A percentile compares a stretch with the other conserved stretches of the same genome.
These are phyloP conservation scores for Brassica cretica DNA, from an alignment of 345 rosid species.

Conservation along the genomic window DNA sequence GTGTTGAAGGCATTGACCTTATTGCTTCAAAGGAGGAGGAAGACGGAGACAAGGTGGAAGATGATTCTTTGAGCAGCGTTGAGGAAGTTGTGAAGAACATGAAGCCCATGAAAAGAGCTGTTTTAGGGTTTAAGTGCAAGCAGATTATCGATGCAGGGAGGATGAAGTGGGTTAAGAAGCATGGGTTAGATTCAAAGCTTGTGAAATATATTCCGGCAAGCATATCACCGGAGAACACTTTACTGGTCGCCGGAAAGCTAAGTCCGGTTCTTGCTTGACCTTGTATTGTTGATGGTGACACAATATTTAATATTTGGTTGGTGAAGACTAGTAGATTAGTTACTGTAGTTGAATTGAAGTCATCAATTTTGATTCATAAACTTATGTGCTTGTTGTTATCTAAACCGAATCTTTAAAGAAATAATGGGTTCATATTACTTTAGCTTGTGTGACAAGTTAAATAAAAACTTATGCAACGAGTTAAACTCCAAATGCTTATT, in stretches of 20 bases:
- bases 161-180: conserved; percentile 66
- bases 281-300: conserved; percentile 12
- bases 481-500: not conserved
- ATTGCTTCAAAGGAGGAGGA: conserved; percentile 42
- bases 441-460: not conserved
- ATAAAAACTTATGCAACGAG: not conserved
- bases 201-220: conserved; percentile 72
- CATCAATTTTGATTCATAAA: conserved; percentile 15
- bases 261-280: not conserved
- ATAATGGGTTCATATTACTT: not conserved
- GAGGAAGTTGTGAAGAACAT: conserved; percentile 64
- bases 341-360: not conserved
- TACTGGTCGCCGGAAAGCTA: conserved; percentile 51
- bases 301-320: conserved; percentile 7
- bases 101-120: conserved; percentile 70
- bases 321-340: conserved; percentile 10
- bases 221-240: conserved; percentile 82
- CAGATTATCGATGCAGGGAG: conserved; percentile 82
- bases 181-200: conserved; percentile 53
- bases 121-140: conserved; percentile 84
- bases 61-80: conserved; percentile 42
- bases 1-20: conserved; percentile 39
- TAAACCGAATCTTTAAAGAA: not conserved
- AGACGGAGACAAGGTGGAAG: conserved; percentile 35
- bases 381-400: not conserved